Base-by-base conservation (phyloP, 495 filamentous ascomycete species). In the Tuber melanosporum region DNA sequence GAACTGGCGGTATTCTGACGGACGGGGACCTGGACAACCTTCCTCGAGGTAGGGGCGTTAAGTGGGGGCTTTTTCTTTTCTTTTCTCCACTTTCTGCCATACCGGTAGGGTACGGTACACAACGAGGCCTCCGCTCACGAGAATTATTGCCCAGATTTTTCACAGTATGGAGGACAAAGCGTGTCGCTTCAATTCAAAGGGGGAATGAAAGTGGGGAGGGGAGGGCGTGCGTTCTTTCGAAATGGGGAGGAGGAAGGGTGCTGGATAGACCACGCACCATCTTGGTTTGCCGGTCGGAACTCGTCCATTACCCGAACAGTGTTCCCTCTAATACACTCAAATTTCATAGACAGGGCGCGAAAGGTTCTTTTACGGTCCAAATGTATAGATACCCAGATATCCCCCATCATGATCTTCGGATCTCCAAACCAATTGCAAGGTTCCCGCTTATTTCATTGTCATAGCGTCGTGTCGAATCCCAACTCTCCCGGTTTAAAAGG, bases 351-450 rank as follows among this genome's bases (percentile, higher is more conserved):
- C 57, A 66, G n/a, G 32, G 3, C 26, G 32, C 57, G 4, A 66
- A 62, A 32, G n/a, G n/a, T n/a, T n/a, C 49, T 26, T 57, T 57
- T 20, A 57, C 14, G 7, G 22, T 14, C 22, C 10, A 57, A 57
- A 57, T 26, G 22, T 14, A 57, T 2, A 22, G 10, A n/a, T 10
- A 10, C 0, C 4, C 2, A 42, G 0, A 42, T 42, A 42, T 42
- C 42, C 32, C 57, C 32, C 57, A 32, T 66, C 57, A 32, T 66
- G n/a, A 66, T 32, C 57, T 66, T 66, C n/a, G 22, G 57, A 32
- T 66, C 57, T 66, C 57, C 57, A 66, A 66, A 66, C 57, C 32
- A 66, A 66, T 32, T 66, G n/a, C n/a, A 66, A 66, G 57, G 57
- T 66, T 32, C 57, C 32, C 57, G 57, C 57, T 32, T 32, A 66